Base-by-base conservation (phyloP, 768 basidiomycete genomes). In the Termitomyces sp. region DNA sequence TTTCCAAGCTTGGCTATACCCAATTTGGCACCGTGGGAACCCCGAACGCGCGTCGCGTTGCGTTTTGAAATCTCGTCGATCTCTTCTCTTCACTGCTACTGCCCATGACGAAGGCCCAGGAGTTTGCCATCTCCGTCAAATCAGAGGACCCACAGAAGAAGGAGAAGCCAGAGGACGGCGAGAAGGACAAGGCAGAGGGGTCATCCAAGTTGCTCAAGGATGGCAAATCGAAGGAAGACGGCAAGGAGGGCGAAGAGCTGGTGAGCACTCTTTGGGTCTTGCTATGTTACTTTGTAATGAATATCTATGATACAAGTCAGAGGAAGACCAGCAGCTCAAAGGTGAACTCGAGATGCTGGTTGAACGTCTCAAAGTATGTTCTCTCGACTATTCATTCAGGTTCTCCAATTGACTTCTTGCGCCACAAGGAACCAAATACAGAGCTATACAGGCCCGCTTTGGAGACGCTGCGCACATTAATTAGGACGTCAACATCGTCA, bases 321-420 rank as follows among this genome's bases (percentile, higher is more conserved):
- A 99, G 69, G 97, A 98, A 75, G 97, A 99, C 73, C 78, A 86
- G 34, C 91, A 95, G 68, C 84, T 99, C 59, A 92, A 91, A 75
- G 88, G 85, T 58, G 95, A 99, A 74, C 81, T 99, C 22, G 97
- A 98, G 71, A 94, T 99, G 95, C 83, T 98, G 27, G 86, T 96
- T 31, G 95, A 98, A 70, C 85, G 97, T 46, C 71, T 99, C 56
- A 92, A 91, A 80, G 96, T 95, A 66, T 57, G 81, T 66, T 18
- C 15, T 47, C 60, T 22, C 18, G 11, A 48, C 8, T n/a, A 15
- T 16, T 22, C 30, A 22, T 34, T 54, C 34, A 52, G 16, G 30
- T 27, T 54, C 11, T 18, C n/a, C 8, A 37, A 41, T 1, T 42
- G 18, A 54, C 27, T n/a, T 54, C 22, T 54, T 54, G 52, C 24